Evolutionary conservation across 1,284 basidiomycete species (phyloP), one percentile per base, ranked within the genome.

Genomic region (Fomitopsis betulina): DNA sequence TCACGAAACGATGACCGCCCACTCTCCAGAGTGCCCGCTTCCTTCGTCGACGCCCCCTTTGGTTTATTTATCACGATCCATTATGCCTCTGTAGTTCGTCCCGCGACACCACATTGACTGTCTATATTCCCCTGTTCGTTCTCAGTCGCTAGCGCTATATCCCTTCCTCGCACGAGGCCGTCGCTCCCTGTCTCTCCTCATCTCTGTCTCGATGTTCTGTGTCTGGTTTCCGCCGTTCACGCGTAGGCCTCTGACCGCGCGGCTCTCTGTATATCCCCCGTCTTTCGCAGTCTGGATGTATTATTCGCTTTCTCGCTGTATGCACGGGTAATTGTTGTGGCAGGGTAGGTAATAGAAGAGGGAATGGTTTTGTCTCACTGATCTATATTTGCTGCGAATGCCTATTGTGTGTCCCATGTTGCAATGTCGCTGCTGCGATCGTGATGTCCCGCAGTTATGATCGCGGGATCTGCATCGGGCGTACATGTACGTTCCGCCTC

Each of bases 1-100:
- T 94, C 69, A 87, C 87, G 40, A 92, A 91, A 75, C 87, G 90
- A 75, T 91, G 76, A 87, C 39, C 37, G 27, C 54, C 47, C 27
- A 13, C 30, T 38, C 21, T 13, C 35, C 33, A 39, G 42, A 32
- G 19, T 35, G 21, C 27, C 35, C 7, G 13, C 21, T 35, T 58
- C 58, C 23, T 56, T 59, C 53, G 23, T 53, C 50, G 9, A n/a
- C n/a, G 23, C 56, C 19, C 59, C 35, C 40, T 33, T 56, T 42
- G n/a, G 21, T 39, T 43, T 61, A 55, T 61, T 61, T 58, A 61
- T 60, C 53, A 61, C 57, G 59, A 61, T 47, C 52, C 53, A 50
- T 61, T 61, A 58, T 56, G 54, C 27, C 39, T 56, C 35, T 53
- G 53, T 55, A 42, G 19, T 42, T 23, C 42, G 40, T 23, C 32